Conservation (phyloP, 1,284 basidiomycete genomes). For the Apiotrichum akiyoshidainum region DNA sequence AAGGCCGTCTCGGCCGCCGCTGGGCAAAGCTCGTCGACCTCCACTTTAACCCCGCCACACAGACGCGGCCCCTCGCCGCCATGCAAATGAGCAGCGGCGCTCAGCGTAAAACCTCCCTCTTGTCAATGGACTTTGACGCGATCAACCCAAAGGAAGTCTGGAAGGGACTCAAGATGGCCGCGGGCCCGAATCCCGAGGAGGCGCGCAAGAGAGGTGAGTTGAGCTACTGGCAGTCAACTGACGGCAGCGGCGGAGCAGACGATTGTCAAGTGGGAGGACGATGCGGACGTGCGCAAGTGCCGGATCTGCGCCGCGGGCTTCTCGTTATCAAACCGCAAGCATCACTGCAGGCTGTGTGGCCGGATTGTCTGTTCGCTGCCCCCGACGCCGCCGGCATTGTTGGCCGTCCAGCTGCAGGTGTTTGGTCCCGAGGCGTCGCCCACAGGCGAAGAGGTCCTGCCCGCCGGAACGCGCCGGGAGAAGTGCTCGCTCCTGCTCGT, state of each 20-base stretch:
- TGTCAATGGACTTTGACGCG: constrained; percentile 30
- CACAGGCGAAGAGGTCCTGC: constrained; percentile 22
- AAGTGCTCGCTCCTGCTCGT: constrained; percentile 76
- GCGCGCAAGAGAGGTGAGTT: constrained; percentile 39
- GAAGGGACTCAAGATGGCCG: constrained; percentile 58
- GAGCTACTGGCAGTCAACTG: background rate
- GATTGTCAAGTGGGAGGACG: constrained; percentile 94
- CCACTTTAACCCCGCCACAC: constrained; percentile 63
- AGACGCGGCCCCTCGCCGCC: constrained; percentile 9
- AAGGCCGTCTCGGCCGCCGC: constrained; percentile 72
- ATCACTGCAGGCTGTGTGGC: constrained; percentile 94
- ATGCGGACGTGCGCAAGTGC: constrained; percentile 70
- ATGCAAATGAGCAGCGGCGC: constrained; percentile 22
- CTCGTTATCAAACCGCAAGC: constrained; percentile 86
- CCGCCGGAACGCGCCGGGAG: constrained; percentile 58
- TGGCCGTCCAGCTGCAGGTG: constrained; percentile 50
- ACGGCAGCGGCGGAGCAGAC: constrained; percentile 73
- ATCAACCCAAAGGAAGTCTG: constrained; percentile 48
- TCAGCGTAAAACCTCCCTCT: constrained; percentile 4
- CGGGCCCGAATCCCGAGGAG: constrained; percentile 57
- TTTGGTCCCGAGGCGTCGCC: constrained; percentile 35
- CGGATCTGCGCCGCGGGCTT: constrained; percentile 82
- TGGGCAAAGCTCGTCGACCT: constrained; percentile 79
- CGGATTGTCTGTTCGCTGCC: constrained; percentile 88
- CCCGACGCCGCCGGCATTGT: constrained; percentile 57